phyloP scores from a whole-genome alignment of 75 land plant species.

The Adiantum capillusveneris region DNA sequence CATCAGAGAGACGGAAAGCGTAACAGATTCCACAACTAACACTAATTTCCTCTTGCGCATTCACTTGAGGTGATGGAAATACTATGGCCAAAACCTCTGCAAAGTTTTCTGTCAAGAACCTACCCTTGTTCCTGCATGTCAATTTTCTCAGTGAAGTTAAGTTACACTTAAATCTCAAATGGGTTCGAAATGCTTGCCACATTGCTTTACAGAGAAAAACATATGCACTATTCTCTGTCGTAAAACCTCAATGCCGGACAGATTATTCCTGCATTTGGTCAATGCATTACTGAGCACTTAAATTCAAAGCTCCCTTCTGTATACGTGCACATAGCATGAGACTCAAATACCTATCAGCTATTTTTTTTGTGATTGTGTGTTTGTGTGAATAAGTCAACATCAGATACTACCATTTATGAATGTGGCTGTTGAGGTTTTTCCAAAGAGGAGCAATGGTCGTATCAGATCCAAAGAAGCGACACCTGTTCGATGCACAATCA shows the following conservation, averaged over 20 bases:
- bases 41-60: conserved; percentile 31
- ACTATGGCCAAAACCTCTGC: conserved; percentile 32
- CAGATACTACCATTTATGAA: conserved; percentile 35
- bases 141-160: background rate
- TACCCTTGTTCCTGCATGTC: conserved; percentile 51
- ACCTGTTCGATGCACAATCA: too few species aligned
- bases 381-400: too few species aligned
- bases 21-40: conserved; percentile 90
- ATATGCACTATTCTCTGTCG: background rate
- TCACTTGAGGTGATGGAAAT: conserved; percentile 44
- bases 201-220: too few species aligned
- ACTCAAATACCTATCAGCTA: too few species aligned
- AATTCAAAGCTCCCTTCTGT: too few species aligned
- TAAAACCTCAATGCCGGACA: too few species aligned
- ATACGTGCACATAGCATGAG: too few species aligned
- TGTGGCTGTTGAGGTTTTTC: conserved; percentile 23
- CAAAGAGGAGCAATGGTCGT: conserved; percentile 22
- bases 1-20: conserved; percentile 60
- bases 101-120: conserved; percentile 46
- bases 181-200: background rate
- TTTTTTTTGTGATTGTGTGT: too few species aligned
- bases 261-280: too few species aligned
- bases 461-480: conserved; percentile 48
- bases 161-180: background rate
- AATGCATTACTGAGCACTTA: too few species aligned